A percentile compares a stretch with the other conserved stretches of the same genome.
Conservation (phyloP, 2,329 filamentous ascomycete genomes). For the Nemania serpens region DNA sequence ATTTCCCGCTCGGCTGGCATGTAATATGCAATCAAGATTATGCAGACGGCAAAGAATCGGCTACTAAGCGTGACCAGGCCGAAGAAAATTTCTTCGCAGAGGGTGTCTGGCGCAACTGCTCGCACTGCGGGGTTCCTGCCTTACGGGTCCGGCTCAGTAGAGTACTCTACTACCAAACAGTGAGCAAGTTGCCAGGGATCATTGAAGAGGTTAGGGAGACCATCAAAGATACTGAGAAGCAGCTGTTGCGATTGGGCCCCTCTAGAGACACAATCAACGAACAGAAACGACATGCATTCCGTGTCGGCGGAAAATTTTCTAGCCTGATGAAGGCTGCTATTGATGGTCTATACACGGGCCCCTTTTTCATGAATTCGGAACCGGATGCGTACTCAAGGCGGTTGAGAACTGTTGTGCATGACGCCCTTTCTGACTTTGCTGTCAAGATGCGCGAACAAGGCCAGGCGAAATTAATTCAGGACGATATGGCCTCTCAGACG, state of each 20-base stretch:
- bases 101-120: no score
- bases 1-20: constrained; percentile 57
- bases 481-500: neutral
- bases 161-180: no score
- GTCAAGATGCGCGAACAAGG: constrained; percentile 31
- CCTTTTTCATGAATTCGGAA: constrained; percentile 32
- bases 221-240: no score
- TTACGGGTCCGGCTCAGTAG: no score
- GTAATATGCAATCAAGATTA: constrained; percentile 48
- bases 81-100: no score
- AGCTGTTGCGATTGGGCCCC: no score
- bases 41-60: no score
- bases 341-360: constrained; percentile 37
- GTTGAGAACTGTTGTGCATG: constrained; percentile 36
- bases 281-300: constrained; percentile 37
- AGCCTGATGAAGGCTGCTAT: constrained; percentile 33
- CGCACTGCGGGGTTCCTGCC: no score
- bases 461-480: constrained; percentile 18
- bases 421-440: constrained; percentile 30
- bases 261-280: constrained; percentile 12
- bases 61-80: no score
- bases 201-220: no score
- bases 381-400: constrained; percentile 23
- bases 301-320: constrained; percentile 35
- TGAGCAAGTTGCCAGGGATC: no score